Conservation (phyloP, 305 asterid species). For the Fraxinus sp. region DNA sequence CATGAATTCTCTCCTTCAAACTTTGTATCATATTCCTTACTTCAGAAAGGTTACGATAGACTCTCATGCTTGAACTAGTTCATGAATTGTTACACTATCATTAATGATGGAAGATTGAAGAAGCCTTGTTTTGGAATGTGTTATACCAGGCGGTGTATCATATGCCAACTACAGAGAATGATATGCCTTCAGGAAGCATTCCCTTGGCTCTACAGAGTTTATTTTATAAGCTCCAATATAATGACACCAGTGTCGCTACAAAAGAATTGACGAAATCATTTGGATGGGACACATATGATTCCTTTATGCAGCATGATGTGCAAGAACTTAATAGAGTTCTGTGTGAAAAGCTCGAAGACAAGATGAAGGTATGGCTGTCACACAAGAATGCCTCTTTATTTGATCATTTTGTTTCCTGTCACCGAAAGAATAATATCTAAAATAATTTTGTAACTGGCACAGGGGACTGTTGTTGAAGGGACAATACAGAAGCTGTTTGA, state of each 20-base stretch:
- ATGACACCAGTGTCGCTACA: conserved; percentile 87
- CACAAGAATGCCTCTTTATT: conserved; percentile 7
- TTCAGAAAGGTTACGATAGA: conserved; percentile 72
- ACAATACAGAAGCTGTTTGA: conserved; percentile 86
- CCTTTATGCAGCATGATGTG: conserved; percentile 94
- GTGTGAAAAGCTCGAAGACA: conserved; percentile 90
- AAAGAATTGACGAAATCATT: conserved; percentile 91
- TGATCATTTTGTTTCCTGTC: conserved; percentile 1
- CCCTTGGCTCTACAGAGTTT: conserved; percentile 93
- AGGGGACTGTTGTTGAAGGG: conserved; percentile 95
- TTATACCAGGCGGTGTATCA: conserved; percentile 86
- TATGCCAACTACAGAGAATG: conserved; percentile 95
- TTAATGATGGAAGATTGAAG: conserved; percentile 26
- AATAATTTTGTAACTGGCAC: conserved; percentile 31
- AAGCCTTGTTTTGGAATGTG: conserved; percentile 24
- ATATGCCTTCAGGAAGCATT: conserved; percentile 87
- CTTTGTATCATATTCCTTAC: conserved; percentile 82
- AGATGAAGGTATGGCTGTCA: conserved; percentile 70
- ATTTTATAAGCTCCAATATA: conserved; percentile 84
- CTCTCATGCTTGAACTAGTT: conserved; percentile 18
- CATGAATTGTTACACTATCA: conserved; percentile 18
- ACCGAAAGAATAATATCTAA: background rate
- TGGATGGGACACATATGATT: conserved; percentile 97
- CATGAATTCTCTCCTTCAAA: conserved; percentile 91
- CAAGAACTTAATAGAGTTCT: conserved; percentile 94